Conservation (phyloP, 2,329 filamentous ascomycete species). For the Penicillium thymicola region DNA sequence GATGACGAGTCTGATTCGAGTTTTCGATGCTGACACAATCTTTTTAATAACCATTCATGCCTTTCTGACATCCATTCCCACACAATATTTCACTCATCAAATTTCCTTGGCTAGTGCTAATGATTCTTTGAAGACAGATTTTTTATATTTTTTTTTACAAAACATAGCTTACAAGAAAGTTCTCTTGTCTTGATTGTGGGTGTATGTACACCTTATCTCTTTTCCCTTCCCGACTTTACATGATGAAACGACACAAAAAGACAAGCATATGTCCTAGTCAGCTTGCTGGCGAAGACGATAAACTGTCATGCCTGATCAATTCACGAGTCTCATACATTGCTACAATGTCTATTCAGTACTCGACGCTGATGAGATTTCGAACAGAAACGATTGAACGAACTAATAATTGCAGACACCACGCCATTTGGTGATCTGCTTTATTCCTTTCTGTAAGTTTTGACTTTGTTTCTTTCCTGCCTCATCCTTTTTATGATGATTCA, state of each 20-base stretch:
- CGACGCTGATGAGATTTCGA: constrained; percentile 28
- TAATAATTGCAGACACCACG: constrained; percentile 8
- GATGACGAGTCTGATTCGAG: constrained; percentile 66
- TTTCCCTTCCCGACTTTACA: constrained; percentile 37
- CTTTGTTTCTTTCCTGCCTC: constrained; percentile 11
- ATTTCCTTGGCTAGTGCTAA: constrained; percentile 2
- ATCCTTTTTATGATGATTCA: constrained; percentile 64
- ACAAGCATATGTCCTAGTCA: constrained; percentile 98
- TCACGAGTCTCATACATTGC: constrained; percentile 23
- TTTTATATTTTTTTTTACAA: background rate
- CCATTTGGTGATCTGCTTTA: background rate
- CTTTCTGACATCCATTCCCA: constrained; percentile 42
- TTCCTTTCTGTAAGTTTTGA: constrained; percentile 3
- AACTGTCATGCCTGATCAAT: constrained; percentile 49
- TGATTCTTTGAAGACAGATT: constrained; percentile 1
- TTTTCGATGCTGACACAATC: constrained; percentile 59
- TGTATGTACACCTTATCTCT: constrained; percentile 30
- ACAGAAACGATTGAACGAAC: constrained; percentile 14
- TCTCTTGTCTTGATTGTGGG: constrained; percentile 10
- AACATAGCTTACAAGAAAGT: background rate
- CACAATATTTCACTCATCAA: constrained; percentile 6
- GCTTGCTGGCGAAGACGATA: constrained; percentile 50
- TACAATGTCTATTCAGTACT: constrained; percentile 17
- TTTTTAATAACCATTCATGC: constrained; percentile 60
- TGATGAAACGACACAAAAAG: constrained; percentile 83